A percentile compares a stretch with the other conserved stretches of the same genome.
phyloP scores from a whole-genome alignment of 73 alveolate species.

The Blepharisma japonicum region DNA sequence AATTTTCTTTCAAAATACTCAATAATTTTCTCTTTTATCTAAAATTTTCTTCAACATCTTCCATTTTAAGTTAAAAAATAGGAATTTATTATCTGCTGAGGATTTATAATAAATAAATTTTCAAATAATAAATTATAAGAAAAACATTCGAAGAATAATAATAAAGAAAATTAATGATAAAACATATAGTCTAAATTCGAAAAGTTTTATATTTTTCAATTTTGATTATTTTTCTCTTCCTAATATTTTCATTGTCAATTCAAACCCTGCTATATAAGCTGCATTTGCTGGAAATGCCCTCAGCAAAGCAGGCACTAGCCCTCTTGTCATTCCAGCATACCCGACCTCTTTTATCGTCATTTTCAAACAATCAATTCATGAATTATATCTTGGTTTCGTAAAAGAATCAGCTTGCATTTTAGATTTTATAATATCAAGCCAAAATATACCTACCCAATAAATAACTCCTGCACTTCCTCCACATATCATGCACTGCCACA shows the following conservation, averaged over 20 bases:
- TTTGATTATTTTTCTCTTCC: slow-evolving; percentile 17
- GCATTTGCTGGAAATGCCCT: slow-evolving; percentile 11
- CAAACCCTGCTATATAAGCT: slow-evolving; percentile 4
- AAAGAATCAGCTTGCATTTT: slow-evolving; percentile 23
- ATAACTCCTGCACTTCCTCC: slow-evolving; percentile 21
- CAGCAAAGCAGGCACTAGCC: not conserved
- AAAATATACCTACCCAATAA: not conserved
- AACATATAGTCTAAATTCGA: no score
- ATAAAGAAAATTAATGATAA: no score
- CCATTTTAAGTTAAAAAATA: no score
- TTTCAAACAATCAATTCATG: not conserved
- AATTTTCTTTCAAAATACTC: no score
- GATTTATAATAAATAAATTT: no score
- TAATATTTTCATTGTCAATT: not conserved
- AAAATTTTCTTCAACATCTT: no score
- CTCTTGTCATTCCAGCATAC: not conserved
- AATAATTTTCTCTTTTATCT: no score
- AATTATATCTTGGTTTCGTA: not conserved
- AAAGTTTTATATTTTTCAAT: no score
- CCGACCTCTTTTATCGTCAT: slow-evolving; percentile 1
- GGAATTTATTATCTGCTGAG: no score
- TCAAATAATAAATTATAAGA: no score
- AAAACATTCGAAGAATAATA: no score
- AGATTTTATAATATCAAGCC: slow-evolving; percentile 8
- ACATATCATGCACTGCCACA: not conserved